Evolutionary conservation across 2,329 filamentous ascomycete species (phyloP).

Genomic region (Ophiostoma tasmaniense): DNA sequence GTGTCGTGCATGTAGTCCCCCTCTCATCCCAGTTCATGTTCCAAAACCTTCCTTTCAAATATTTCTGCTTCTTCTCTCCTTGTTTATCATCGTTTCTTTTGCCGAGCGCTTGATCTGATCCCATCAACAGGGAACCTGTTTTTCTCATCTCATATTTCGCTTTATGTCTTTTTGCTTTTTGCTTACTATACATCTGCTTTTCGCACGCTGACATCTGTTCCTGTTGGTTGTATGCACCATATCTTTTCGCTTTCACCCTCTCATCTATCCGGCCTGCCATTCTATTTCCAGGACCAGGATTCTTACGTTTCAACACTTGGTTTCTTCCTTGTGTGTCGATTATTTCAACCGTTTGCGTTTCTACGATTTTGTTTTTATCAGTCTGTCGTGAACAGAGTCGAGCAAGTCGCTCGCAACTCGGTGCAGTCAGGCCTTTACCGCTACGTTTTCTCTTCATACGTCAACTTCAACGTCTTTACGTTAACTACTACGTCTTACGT

Average conservation of each 20-base stretch:
- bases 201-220: neutral
- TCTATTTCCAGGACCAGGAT: neutral
- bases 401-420: neutral
- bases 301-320: neutral
- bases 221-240: neutral
- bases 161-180: neutral
- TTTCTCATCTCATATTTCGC: neutral
- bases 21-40: neutral
- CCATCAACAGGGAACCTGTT: neutral
- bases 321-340: too few species aligned
- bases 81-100: neutral
- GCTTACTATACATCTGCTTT: neutral
- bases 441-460: neutral
- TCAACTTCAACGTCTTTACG: neutral
- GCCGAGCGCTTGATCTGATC: neutral
- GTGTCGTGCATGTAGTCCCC: neutral
- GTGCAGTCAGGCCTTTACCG: neutral
- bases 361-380: neutral
- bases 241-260: neutral
- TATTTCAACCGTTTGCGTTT: neutral
- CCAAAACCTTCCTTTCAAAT: neutral
- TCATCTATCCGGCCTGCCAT: neutral
- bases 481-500: neutral
- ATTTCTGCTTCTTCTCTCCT: neutral
- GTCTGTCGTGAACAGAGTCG: neutral